A percentile compares a stretch with the other conserved stretches of the same genome.
These are phyloP conservation scores for Solanum okadae DNA, from an alignment of 257 asterid genomes.

Conservation along the genomic window DNA sequence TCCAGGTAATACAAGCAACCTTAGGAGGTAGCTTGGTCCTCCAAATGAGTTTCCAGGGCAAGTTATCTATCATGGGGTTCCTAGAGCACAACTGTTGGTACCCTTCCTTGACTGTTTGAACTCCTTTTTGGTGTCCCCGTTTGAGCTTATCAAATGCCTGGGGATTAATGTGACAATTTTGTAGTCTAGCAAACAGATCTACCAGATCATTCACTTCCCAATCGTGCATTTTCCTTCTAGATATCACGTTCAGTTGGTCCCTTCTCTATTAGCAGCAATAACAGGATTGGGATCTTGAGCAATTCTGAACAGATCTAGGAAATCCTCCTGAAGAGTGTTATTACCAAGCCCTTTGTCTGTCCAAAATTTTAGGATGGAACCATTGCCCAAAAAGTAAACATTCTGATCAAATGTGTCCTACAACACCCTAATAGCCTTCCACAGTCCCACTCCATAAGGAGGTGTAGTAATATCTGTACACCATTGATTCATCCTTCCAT, in stretches of 20 bases:
- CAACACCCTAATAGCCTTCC: not conserved
- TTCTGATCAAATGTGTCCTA: not conserved
- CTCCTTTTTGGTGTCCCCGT: not conserved
- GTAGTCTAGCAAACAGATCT: not conserved
- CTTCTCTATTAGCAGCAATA: not conserved
- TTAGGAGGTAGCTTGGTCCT: not conserved
- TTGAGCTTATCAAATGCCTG: not conserved
- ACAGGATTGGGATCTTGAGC: not conserved
- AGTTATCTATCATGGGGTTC: not conserved
- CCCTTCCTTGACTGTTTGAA: not conserved
- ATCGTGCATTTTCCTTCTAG: not conserved
- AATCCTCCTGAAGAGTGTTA: not conserved
- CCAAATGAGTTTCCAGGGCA: not conserved
- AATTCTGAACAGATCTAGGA: not conserved
- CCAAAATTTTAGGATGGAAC: not conserved
- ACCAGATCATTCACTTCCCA: not conserved
- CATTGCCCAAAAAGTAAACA: not conserved
- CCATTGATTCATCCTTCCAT: not conserved
- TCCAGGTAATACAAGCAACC: not conserved
- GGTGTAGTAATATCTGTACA: not conserved
- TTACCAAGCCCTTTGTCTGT: not conserved
- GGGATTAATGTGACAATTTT: not conserved
- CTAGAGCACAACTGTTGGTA: not conserved
- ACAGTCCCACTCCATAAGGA: not conserved
- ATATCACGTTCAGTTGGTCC: not conserved